These are phyloP conservation scores for Trypanosoma conorhini DNA, from an alignment of 208 protist species.

Conservation along the genomic window DNA sequence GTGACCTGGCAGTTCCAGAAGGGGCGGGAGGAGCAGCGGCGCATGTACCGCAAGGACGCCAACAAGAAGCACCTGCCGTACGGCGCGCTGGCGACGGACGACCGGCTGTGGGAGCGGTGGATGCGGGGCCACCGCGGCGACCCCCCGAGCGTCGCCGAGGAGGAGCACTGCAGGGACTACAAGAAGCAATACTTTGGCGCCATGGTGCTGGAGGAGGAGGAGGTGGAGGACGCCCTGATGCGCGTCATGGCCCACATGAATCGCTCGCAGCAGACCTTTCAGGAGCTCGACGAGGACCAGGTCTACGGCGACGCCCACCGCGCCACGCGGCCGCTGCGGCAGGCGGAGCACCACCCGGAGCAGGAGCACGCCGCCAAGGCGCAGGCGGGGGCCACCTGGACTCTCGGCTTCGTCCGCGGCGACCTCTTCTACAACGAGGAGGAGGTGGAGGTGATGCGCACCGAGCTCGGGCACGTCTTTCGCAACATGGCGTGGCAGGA, in stretches of 20 bases:
- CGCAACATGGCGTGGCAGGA: conserved; percentile 91
- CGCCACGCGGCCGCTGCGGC: conserved; percentile 62
- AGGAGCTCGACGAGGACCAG: conserved; percentile 88
- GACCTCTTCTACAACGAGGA: conserved; percentile 93
- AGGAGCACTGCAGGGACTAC: conserved; percentile 81
- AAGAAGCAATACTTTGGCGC: conserved; percentile 87
- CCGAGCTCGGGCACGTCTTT: conserved; percentile 83
- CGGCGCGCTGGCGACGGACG: conserved; percentile 82
- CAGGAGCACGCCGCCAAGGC: conserved; percentile 59
- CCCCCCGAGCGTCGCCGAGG: conserved; percentile 77
- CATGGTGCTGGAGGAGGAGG: conserved; percentile 87
- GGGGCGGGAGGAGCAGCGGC: conserved; percentile 82
- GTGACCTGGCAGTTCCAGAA: conserved; percentile 87
- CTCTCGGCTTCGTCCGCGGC: conserved; percentile 78
- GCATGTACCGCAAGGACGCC: conserved; percentile 83
- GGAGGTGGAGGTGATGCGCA: conserved; percentile 89
- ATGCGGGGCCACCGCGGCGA: conserved; percentile 87
- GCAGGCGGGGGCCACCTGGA: conserved; percentile 82
- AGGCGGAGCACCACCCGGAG: conserved; percentile 66
- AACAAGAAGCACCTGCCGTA: conserved; percentile 89
- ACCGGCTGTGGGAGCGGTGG: conserved; percentile 87
- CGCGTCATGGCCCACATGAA: conserved; percentile 89
- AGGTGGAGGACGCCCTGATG: conserved; percentile 89
- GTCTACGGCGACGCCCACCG: conserved; percentile 82
- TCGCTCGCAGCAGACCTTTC: conserved; percentile 69